Base-by-base conservation (phyloP, 2,329 filamentous ascomycete species). In the Verticillium nubilum region DNA sequence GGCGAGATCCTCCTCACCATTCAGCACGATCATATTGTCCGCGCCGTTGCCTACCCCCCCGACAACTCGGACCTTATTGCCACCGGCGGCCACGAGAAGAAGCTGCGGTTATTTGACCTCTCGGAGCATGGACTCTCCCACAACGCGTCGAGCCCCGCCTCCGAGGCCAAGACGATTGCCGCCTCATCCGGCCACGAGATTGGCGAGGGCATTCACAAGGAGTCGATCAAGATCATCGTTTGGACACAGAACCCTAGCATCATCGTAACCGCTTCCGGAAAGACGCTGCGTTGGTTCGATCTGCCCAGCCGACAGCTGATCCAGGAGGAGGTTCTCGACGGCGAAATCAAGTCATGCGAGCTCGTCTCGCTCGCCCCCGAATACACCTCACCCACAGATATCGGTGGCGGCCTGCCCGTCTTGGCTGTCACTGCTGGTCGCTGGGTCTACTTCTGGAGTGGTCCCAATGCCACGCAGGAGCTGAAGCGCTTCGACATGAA, bases 81-180 rank as follows among this genome's bases (percentile, higher is more conserved):
- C 5, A 98, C 95, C 0, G 95, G 94, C 33, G 95, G 95, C 27
- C 91, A 91, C 78, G 95, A 99, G 77, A 98, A 97, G 82, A 97
- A 95, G 75, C 84, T 99, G 57, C 91, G 94, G 58, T 89, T 99
- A 63, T 99, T 95, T 70, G 94, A 98, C 68, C 80, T 99, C 17
- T 86, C 86, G 17, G 85, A 87, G 61, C 79, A 83, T 47, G 52
- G 52, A 15, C 52, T 28, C 63, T 26, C 71, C 67, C 59, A 74
- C 67, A 52, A 73, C 62, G 58, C 71, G 54, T 60, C 69, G 19
- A 67, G 67, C 31, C 64, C 68, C 12, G 42, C 19, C 42, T 67
- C 68, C 29, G 56, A 33, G 25, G 72, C 80, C 26, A 70, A 78
- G 37, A 79, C 79, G 0, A 80, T 88, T 47, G 76, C 82, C 5